These are phyloP conservation scores for Yamadazyma oceani DNA, from an alignment of 1,139 yeast genomes.

Conservation along the genomic window DNA sequence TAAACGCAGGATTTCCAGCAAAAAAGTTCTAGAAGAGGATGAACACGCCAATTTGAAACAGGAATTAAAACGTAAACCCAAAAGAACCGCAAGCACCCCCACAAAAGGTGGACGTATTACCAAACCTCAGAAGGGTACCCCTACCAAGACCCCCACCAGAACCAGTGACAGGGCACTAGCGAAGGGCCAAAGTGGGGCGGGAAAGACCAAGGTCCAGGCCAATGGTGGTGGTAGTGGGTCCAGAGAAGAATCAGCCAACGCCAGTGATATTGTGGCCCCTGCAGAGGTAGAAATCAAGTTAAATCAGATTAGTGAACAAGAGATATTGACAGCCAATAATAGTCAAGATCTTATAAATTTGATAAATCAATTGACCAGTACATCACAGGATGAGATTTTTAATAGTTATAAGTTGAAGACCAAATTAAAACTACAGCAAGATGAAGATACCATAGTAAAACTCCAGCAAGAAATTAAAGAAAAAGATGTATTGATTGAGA, in stretches of 20 bases:
- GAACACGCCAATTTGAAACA: not conserved
- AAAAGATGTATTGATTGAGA: conserved; percentile 29
- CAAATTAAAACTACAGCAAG: conserved; percentile 28
- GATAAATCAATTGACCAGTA: conserved; percentile 33
- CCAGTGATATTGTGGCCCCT: conserved; percentile 4
- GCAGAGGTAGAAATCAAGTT: conserved; percentile 7
- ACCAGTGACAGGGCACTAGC: not conserved
- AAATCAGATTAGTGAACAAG: conserved; percentile 30
- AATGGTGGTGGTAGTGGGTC: not conserved
- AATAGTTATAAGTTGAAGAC: conserved; percentile 29
- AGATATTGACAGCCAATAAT: conserved; percentile 28
- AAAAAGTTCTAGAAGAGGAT: conserved; percentile 1
- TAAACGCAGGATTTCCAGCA: conserved; percentile 9
- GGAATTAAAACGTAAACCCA: conserved; percentile 1
- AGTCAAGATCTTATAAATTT: conserved; percentile 30
- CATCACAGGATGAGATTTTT: conserved; percentile 38
- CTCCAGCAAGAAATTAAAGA: conserved; percentile 26
- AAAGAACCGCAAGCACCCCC: not conserved
- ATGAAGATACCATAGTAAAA: conserved; percentile 27
- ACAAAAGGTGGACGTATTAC: conserved; percentile 1
- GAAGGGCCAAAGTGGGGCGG: not conserved
- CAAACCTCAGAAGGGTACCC: conserved; percentile 3
- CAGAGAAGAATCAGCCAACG: conserved; percentile 1
- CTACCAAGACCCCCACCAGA: conserved; percentile 7
- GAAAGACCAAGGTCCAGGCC: not conserved